Evolutionary conservation across 2,329 filamentous ascomycete genomes (phyloP).

Genomic region (Botrytis tulipae): DNA sequence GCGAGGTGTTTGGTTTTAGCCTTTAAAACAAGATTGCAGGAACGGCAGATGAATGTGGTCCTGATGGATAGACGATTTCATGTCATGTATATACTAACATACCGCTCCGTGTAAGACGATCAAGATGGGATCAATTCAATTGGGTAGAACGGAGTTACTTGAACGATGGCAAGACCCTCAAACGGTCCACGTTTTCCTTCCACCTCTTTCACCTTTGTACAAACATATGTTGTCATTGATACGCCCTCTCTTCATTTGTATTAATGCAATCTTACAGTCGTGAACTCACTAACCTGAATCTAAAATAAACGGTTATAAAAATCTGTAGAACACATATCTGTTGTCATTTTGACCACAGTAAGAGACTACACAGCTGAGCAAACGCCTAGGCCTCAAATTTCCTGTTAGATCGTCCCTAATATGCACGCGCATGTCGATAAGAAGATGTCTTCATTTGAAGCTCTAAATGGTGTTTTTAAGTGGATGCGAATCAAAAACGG

Average conservation of each 20-base stretch:
- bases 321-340: neutral
- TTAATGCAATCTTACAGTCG: neutral
- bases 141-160: neutral
- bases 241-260: neutral
- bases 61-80: neutral
- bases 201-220: neutral
- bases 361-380: neutral
- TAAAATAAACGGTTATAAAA: too few relatives aligned
- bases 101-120: neutral
- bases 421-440: neutral
- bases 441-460: neutral
- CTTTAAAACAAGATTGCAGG: neutral
- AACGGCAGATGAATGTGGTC: neutral
- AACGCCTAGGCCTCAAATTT: neutral
- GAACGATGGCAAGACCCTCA: neutral
- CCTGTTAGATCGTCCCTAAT: neutral
- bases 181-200: too few relatives aligned
- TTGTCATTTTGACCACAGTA: neutral
- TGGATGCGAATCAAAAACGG: too few relatives aligned
- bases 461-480: neutral
- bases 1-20: conserved; percentile 9
- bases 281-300: neutral
- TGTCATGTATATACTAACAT: conserved; percentile 8
- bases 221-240: neutral
- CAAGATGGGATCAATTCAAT: neutral